These are phyloP conservation scores for Crepidotus sp. DNA, from an alignment of 1,284 basidiomycete species.

Conservation along the genomic window DNA sequence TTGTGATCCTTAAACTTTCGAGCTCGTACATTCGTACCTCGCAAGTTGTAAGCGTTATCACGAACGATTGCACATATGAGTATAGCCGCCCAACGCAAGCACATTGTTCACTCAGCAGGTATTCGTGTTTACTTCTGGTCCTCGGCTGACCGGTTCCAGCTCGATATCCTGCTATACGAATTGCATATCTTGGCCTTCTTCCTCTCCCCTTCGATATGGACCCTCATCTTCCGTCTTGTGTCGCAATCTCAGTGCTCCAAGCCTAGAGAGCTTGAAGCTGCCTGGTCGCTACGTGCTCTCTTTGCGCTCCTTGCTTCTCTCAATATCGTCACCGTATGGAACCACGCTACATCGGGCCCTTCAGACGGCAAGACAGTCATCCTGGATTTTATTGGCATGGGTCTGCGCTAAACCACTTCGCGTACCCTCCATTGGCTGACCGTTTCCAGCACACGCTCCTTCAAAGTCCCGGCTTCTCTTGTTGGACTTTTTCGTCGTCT, in stretches of 20 bases:
- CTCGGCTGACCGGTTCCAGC: constrained; percentile 30
- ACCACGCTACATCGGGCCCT: constrained; percentile 43
- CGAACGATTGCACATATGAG: constrained; percentile 2
- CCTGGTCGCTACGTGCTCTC: constrained; percentile 56
- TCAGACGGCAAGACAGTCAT: constrained; percentile 49
- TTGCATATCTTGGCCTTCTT: constrained; percentile 67
- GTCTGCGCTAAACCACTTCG: constrained; percentile 33
- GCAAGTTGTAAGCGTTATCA: no score
- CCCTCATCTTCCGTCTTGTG: constrained; percentile 45
- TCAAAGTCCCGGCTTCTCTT: constrained; percentile 53
- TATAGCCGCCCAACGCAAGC: constrained; percentile 60
- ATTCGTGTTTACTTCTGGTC: constrained; percentile 1
- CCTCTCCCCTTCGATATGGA: constrained; percentile 55
- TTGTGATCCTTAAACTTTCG: no score
- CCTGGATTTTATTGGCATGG: constrained; percentile 69
- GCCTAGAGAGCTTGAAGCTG: constrained; percentile 53
- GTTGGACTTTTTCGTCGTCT: constrained; percentile 58
- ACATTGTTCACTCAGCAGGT: constrained; percentile 65
- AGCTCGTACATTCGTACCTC: no score
- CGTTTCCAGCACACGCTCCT: constrained; percentile 42
- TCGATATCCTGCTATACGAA: constrained; percentile 63
- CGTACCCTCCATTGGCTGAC: constrained; percentile 11
- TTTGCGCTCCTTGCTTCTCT: constrained; percentile 47
- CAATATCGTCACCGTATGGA: constrained; percentile 53
- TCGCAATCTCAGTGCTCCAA: constrained; percentile 58